phyloP scores from a whole-genome alignment of 306 rosid genomes.

The Quercus berberidifolia region DNA sequence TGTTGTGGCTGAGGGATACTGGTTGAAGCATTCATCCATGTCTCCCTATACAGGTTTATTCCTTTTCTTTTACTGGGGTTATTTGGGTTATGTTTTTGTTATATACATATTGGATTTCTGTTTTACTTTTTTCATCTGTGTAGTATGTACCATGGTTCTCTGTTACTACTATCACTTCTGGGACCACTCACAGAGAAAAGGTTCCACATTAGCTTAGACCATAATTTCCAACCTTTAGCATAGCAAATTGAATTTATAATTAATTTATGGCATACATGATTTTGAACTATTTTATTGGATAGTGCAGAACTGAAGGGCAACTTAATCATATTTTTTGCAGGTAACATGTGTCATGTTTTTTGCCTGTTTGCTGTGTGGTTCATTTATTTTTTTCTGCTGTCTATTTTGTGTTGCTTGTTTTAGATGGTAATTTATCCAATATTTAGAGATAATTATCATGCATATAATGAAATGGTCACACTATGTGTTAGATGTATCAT shows the following conservation, averaged over 20 bases:
- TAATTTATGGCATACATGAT: too few relatives aligned
- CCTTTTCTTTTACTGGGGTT: not conserved
- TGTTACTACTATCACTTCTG: slow-evolving; percentile 63
- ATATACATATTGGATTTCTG: not conserved
- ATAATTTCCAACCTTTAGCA: not conserved
- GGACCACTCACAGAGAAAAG: slow-evolving; percentile 75
- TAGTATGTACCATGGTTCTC: slow-evolving; percentile 92
- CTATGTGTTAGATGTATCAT: too few relatives aligned
- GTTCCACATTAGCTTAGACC: slow-evolving; percentile 21
- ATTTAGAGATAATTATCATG: not conserved
- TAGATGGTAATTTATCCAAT: not conserved
- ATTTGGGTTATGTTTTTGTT: slow-evolving; percentile 6
- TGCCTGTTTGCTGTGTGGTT: slow-evolving; percentile 1
- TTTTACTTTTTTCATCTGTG: slow-evolving; percentile 62
- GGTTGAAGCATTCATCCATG: slow-evolving; percentile 81
- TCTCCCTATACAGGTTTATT: slow-evolving; percentile 74
- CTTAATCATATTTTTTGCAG: slow-evolving; percentile 77
- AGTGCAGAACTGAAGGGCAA: slow-evolving; percentile 66
- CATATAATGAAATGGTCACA: not conserved
- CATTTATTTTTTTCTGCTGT: not conserved
- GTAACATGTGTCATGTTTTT: slow-evolving; percentile 30
- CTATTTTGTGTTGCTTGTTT: too few relatives aligned
- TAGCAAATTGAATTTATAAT: too few relatives aligned
- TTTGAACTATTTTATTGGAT: slow-evolving; percentile 1
- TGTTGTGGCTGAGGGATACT: slow-evolving; percentile 85